Base-by-base conservation (phyloP, 768 basidiomycete genomes). In the Daedaleopsis nitida region DNA sequence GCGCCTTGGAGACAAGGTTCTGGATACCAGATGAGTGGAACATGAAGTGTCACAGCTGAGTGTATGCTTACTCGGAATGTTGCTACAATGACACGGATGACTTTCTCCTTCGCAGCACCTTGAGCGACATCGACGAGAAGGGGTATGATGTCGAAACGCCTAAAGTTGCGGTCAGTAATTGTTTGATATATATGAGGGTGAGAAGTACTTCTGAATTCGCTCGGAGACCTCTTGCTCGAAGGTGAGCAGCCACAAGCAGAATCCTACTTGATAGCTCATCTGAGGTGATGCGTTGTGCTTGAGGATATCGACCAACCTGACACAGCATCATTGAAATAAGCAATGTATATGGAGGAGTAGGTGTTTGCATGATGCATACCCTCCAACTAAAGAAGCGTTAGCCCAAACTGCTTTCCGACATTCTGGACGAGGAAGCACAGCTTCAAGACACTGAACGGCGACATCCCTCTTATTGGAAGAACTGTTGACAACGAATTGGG, bases 51-150 rank as follows among this genome's bases (percentile, higher is more conserved):
- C 44, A 35, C 14, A 32, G 27, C 27, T 32, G 27, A 32, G 13
- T 37, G 2, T 38, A 21, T 17, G 69, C 76, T 50, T 68, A 94
- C 95, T 55, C 91, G 81, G 77, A 98, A 92, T 1, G 96, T 94
- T 14, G 97, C 93, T 39, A 98, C 81, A 57, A 96, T 87, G 14
- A 98, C 91, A 10, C 97, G 87, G 62, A 94, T 91, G 32, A 99
- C 93, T 75, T 99, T 99, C 77, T 98, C 96, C 74, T 99, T 99
- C 35, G 92, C 90, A 5, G 96, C 96, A 7, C 79, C 83, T 71
- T 96, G 92, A 2, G 94, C 94, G 42, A 94, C 85, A 49, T 89
- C 84, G 35, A 88, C 86, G 42, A 99, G 80, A 23, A 92, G 77
- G 24, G 94, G 92, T 66, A 97, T 88, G 38, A 98, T 82, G 70